These are phyloP conservation scores for Scolecobasidium constrictum DNA, from an alignment of 2,329 filamentous ascomycete genomes.

Conservation along the genomic window DNA sequence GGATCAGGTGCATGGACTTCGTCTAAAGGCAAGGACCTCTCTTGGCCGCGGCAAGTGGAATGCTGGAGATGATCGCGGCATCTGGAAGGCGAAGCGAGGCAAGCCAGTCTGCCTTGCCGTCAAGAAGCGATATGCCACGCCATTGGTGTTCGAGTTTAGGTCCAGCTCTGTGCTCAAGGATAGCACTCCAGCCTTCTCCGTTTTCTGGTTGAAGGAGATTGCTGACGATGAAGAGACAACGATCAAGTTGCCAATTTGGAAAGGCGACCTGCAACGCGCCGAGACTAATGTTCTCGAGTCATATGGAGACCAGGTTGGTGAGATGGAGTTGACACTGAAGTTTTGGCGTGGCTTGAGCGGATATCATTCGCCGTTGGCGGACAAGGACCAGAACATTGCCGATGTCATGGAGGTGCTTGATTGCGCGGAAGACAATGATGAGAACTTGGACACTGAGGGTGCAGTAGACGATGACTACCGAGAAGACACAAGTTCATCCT, in stretches of 20 bases:
- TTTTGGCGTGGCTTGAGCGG: conserved; percentile 53
- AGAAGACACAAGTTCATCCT: background rate
- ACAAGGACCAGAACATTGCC: conserved; percentile 41
- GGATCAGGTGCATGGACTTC: conserved; percentile 23
- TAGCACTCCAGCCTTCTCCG: conserved; percentile 48
- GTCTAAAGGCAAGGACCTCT: conserved; percentile 50
- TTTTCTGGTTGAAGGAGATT: conserved; percentile 61
- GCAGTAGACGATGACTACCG: conserved; percentile 6
- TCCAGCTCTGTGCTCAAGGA: conserved; percentile 42
- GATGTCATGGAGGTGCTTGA: conserved; percentile 56
- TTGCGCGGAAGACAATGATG: conserved; percentile 47
- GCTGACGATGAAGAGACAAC: conserved; percentile 54
- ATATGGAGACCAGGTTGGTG: conserved; percentile 47
- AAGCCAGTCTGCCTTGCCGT: conserved; percentile 44
- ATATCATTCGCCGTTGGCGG: conserved; percentile 46
- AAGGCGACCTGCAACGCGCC: conserved; percentile 49
- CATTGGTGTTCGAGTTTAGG: conserved; percentile 48
- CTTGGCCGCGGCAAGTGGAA: conserved; percentile 50
- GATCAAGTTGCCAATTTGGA: conserved; percentile 53
- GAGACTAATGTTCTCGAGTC: conserved; percentile 37
- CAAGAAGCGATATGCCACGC: conserved; percentile 48
- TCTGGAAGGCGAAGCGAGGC: conserved; percentile 40
- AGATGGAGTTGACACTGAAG: conserved; percentile 45
- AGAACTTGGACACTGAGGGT: conserved; percentile 22
- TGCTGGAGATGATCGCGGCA: conserved; percentile 19